Percentiles rank a stretch among this genome's conserved stretches.
phyloP scores from a whole-genome alignment of 495 filamentous ascomycete genomes.

The Penicillium daleae region DNA sequence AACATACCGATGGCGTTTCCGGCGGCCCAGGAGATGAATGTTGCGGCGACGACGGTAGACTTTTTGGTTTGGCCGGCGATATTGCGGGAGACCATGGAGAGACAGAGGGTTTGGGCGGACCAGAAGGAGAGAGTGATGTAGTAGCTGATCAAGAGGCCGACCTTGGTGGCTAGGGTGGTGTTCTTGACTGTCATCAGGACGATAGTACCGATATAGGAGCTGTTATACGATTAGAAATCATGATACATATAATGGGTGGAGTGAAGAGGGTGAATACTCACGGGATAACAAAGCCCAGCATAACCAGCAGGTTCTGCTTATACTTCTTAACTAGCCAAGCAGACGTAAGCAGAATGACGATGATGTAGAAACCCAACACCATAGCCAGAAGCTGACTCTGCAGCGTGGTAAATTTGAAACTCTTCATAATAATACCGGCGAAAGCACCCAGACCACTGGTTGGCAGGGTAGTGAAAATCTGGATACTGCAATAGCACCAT shows the following conservation, averaged over 20 bases:
- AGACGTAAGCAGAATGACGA: constrained; percentile 60
- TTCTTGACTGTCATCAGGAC: constrained; percentile 66
- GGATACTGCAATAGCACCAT: constrained; percentile 55
- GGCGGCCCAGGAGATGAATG: constrained; percentile 48
- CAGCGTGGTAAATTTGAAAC: constrained; percentile 47
- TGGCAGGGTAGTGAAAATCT: constrained; percentile 68
- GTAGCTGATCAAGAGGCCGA: constrained; percentile 64
- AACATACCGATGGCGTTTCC: constrained; percentile 48
- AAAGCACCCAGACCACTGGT: constrained; percentile 70
- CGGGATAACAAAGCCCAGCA: constrained; percentile 67
- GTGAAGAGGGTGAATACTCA: constrained; percentile 45
- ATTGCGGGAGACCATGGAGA: constrained; percentile 64
- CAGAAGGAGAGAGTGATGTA: constrained; percentile 62
- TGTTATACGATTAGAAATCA: constrained; percentile 10
- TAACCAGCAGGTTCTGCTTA: constrained; percentile 64
- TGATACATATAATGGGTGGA: background rate
- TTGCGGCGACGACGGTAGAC: constrained; percentile 50
- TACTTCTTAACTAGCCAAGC: constrained; percentile 67
- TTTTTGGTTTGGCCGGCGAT: constrained; percentile 76
- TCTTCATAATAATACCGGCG: constrained; percentile 61
- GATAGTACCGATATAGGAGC: constrained; percentile 62
- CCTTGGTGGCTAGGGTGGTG: constrained; percentile 46
- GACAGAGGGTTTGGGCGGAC: constrained; percentile 59
- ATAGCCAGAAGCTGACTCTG: constrained; percentile 60
- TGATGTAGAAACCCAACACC: constrained; percentile 71